phyloP scores from a whole-genome alignment of 495 filamentous ascomycete genomes.

The Hapsidospora chrysogenum region DNA sequence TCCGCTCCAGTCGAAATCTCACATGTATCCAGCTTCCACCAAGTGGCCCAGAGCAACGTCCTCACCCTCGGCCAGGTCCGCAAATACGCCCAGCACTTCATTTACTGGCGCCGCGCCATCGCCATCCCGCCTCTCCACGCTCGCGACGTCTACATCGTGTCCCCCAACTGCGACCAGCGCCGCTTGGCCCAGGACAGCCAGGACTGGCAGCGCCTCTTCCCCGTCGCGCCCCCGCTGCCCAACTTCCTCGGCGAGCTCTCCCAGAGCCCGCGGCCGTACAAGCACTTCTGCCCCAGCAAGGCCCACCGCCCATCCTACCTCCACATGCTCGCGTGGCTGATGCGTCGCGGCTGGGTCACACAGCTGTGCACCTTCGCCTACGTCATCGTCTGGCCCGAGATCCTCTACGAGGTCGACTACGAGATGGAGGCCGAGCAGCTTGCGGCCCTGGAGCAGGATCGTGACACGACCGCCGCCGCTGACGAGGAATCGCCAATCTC shows the following conservation, averaged over 20 bases:
- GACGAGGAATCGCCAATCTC: conserved; percentile 1
- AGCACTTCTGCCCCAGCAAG: conserved; percentile 67
- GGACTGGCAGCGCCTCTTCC: conserved; percentile 62
- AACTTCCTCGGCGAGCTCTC: conserved; percentile 72
- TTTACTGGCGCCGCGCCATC: conserved; percentile 86
- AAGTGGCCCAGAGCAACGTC: conserved; percentile 54
- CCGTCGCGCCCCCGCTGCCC: conserved; percentile 61
- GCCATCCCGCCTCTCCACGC: conserved; percentile 83
- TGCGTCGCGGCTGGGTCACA: conserved; percentile 83
- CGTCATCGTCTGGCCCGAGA: conserved; percentile 47
- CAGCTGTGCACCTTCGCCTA: conserved; percentile 81
- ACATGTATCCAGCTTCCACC: conserved; percentile 42
- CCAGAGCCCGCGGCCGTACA: conserved; percentile 60
- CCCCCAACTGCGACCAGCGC: conserved; percentile 72
- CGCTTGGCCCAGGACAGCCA: conserved; percentile 52
- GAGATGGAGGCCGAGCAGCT: conserved; percentile 36
- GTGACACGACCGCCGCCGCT: not conserved
- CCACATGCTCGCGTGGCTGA: conserved; percentile 78
- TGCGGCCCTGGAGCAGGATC: conserved; percentile 2
- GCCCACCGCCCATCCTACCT: conserved; percentile 79
- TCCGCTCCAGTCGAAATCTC: not conserved
- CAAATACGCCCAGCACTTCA: conserved; percentile 73
- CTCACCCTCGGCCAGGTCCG: conserved; percentile 68
- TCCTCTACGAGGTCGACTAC: conserved; percentile 42
- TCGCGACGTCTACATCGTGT: conserved; percentile 83